phyloP scores from a whole-genome alignment of 2,329 filamentous ascomycete species.

The Xylariaceae sp. region DNA sequence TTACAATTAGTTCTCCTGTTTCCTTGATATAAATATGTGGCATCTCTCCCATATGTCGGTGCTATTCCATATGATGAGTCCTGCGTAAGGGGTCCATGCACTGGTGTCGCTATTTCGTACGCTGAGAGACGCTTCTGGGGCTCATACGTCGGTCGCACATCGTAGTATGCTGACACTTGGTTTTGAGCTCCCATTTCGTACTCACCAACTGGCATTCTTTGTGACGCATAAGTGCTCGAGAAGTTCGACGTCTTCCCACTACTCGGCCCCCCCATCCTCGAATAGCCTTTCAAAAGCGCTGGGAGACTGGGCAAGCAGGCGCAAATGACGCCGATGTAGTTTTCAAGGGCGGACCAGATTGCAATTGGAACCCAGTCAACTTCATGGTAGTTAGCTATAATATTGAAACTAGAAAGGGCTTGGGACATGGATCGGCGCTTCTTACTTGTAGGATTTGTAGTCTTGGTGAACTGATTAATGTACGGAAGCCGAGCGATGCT shows the following conservation, averaged over 20 bases:
- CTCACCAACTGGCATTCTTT: not conserved
- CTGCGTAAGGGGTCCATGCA: too few species aligned
- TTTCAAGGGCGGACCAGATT: conserved; percentile 8
- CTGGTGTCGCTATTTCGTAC: too few species aligned
- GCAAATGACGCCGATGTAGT: conserved; percentile 11
- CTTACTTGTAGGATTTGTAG: conserved; percentile 9
- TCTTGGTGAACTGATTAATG: conserved; percentile 8
- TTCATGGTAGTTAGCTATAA: conserved; percentile 1
- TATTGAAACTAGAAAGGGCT: not conserved
- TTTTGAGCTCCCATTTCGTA: not conserved
- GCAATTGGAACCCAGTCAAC: conserved; percentile 13
- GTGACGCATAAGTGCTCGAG: not conserved
- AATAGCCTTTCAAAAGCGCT: conserved; percentile 5
- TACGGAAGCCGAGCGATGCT: conserved; percentile 8
- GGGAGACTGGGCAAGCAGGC: conserved; percentile 11
- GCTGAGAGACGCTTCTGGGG: too few species aligned
- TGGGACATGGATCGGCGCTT: not conserved
- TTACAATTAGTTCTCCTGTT: too few species aligned
- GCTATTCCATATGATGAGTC: too few species aligned
- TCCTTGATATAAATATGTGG: too few species aligned
- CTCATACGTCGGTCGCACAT: too few species aligned
- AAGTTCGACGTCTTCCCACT: not conserved
- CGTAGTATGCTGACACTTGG: too few species aligned
- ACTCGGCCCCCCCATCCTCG: not conserved
- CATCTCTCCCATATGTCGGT: too few species aligned